Evolutionary conservation across 2,329 filamentous ascomycete species (phyloP), one percentile per base, ranked within the genome.

Genomic region (Pyricularia grisea): DNA sequence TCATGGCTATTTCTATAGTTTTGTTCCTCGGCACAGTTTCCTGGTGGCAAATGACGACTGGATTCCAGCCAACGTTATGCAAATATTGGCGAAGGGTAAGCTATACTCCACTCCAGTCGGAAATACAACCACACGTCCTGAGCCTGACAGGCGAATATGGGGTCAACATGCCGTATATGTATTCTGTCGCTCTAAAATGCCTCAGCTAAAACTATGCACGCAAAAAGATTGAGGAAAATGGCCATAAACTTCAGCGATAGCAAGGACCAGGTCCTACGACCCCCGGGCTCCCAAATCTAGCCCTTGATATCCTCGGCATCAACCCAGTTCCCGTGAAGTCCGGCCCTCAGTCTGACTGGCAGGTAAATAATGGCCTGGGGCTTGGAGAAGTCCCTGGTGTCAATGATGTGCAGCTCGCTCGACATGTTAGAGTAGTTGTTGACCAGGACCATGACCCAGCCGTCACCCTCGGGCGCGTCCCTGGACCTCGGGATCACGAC

Each of bases 401-500:
- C 73, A 33, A 75, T 27, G 65, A 75, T 68, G 31, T 73, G 70
- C 63, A 75, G 70, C 71, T 75, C 71, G 68, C 73, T 74, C 25
- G 68, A 61, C 71, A 72, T 70, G n/a, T 66, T 70, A 60, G 69
- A 67, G 67, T 71, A 72, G 68, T 73, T 71, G 58, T 78, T 74
- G 23, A 77, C 72, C 69, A 76, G 69, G n/a, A 77, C 78, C n/a
- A 82, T 75, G 72, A 73, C 75, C 72, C 79, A 82, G 0, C 81
- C 81, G 63, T 82, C 80, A 0, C 79, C 80, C 69, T 83, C 81
- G 2, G 69, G 70, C 0, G 73, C 76, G 28, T 75, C 74, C 1
- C 74, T 73, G 0, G 73, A 70, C 14, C 77, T 73, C 0, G 81
- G 80, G 9, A 83, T 76, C 42, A 83, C 83, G 0, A 80, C 76